Base-by-base conservation (phyloP, 2,329 filamentous ascomycete genomes). In the Colletotrichum agaves region DNA sequence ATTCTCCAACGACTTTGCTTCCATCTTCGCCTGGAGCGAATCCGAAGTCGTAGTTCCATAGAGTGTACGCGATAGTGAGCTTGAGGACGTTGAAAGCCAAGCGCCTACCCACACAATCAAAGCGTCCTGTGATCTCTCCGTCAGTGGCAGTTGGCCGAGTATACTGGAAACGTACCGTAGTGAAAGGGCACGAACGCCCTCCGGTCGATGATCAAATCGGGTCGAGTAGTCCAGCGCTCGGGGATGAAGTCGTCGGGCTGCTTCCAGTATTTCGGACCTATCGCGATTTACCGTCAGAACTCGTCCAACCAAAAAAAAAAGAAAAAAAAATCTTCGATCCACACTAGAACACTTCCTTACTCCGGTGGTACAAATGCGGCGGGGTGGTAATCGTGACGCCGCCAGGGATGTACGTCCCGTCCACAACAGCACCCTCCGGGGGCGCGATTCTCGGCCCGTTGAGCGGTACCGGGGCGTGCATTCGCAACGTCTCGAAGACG, bases 401-500 rank as follows among this genome's bases (percentile, higher is more conserved):
- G 1, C 73, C 74, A 0, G 75, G 75, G n/a, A 78, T 75, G 21
- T 71, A 73, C 4, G 56, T 67, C 7, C 67, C 71, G 17, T 75
- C 73, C 4, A 77, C 62, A 2, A 43, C 62, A 2, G 77, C 62
- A 1, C 76, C 77, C 21, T 70, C 68, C 2, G 72, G 67, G 1
- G 76, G 73, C 0, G 74, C 72, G 3, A 72, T 49, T 5, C 74
- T 71, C 15, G 71, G 64, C 2, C 72, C 76, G 10, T 74, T 76
- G 2, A 73, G 73, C 13, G 75, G 71, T 1, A 73, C 70, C 0
- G 76, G 73, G 6, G 71, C 72, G n/a, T 78, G 61, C 8, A 77
- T 52, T 1, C 77, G 71, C 31, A 78, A 63, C 0, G 75, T 74
- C 58, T 78, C 77, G 19, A 74, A 72, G 23, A 77, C 74, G 10